Evolutionary conservation across 2,329 filamentous ascomycete genomes (phyloP).

Genomic region (Ceratocystiopsis sp.): DNA sequence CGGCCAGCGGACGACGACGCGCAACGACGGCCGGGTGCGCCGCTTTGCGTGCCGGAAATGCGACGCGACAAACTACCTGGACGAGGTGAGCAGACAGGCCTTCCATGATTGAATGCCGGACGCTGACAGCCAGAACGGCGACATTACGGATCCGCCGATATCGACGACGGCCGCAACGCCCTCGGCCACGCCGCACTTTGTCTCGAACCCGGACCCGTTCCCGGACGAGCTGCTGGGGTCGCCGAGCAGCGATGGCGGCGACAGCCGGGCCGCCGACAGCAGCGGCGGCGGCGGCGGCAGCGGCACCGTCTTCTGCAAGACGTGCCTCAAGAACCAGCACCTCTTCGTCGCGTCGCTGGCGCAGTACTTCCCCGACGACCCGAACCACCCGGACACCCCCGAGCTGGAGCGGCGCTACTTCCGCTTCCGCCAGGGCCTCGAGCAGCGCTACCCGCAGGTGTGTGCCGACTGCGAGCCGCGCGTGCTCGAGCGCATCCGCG

Average conservation of each 20-base stretch:
- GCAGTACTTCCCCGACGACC: constrained; percentile 56
- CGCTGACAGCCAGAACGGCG: constrained; percentile 44
- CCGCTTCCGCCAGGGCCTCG: constrained; percentile 53
- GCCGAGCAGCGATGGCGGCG: constrained; percentile 7
- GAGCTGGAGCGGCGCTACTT: constrained; percentile 53
- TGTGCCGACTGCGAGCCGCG: constrained; percentile 64
- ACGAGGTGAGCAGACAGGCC: constrained; percentile 42
- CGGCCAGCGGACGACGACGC: constrained; percentile 45
- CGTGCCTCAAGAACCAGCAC: constrained; percentile 78
- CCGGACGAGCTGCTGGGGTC: constrained; percentile 5
- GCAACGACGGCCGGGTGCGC: constrained; percentile 38
- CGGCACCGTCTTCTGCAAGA: constrained; percentile 44
- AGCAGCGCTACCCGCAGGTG: constrained; percentile 75
- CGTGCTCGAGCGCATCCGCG: constrained; percentile 51
- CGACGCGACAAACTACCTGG: constrained; percentile 76
- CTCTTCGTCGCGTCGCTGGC: constrained; percentile 60
- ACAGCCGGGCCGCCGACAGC: constrained; percentile 11
- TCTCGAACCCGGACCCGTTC: constrained; percentile 22
- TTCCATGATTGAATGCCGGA: background rate
- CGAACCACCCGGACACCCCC: constrained; percentile 48
- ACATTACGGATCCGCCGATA: constrained; percentile 74
- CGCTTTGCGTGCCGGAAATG: constrained; percentile 63
- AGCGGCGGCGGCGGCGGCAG: constrained; percentile 3
- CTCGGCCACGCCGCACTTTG: constrained; percentile 28
- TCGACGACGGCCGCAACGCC: constrained; percentile 31